A percentile compares a stretch with the other conserved stretches of the same genome.
Conservation (phyloP, 1,284 basidiomycete species). For the Cystobasidium sp. region DNA sequence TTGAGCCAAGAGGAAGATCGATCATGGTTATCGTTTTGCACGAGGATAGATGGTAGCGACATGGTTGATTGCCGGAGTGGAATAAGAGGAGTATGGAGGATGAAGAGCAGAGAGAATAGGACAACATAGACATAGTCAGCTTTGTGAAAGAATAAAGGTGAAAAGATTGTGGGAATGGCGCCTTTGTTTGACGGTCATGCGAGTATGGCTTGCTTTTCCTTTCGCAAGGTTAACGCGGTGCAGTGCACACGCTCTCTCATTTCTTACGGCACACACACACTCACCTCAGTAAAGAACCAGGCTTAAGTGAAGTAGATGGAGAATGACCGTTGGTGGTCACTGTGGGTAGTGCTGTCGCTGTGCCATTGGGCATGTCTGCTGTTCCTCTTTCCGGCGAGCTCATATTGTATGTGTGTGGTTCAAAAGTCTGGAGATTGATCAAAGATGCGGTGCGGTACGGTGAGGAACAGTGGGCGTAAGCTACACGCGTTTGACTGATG, state of each 20-base stretch:
- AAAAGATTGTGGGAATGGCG: too few relatives aligned
- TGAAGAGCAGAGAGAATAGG: not conserved
- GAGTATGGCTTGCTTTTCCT: too few relatives aligned
- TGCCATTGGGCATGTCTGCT: conserved; percentile 9
- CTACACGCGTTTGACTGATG: too few relatives aligned
- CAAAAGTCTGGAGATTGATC: not conserved
- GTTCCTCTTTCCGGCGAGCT: conserved; percentile 21
- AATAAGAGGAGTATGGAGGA: not conserved
- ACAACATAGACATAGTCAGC: too few relatives aligned
- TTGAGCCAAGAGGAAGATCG: conserved; percentile 5
- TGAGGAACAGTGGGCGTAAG: too few relatives aligned
- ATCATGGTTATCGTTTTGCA: conserved; percentile 11
- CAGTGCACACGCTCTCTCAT: too few relatives aligned
- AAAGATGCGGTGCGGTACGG: not conserved
- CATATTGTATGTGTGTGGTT: not conserved
- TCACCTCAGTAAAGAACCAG: conserved; percentile 12
- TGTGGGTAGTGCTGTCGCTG: not conserved
- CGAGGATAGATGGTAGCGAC: not conserved
- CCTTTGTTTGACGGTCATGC: too few relatives aligned
- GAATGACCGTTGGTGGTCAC: conserved; percentile 4
- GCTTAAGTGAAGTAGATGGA: conserved; percentile 1
- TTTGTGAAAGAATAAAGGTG: too few relatives aligned
- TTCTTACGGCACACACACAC: not conserved
- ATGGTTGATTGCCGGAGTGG: not conserved
- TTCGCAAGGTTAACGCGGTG: too few relatives aligned